These are phyloP conservation scores for Gloeophyllum trabeum DNA, from an alignment of 768 basidiomycete genomes.

Conservation along the genomic window DNA sequence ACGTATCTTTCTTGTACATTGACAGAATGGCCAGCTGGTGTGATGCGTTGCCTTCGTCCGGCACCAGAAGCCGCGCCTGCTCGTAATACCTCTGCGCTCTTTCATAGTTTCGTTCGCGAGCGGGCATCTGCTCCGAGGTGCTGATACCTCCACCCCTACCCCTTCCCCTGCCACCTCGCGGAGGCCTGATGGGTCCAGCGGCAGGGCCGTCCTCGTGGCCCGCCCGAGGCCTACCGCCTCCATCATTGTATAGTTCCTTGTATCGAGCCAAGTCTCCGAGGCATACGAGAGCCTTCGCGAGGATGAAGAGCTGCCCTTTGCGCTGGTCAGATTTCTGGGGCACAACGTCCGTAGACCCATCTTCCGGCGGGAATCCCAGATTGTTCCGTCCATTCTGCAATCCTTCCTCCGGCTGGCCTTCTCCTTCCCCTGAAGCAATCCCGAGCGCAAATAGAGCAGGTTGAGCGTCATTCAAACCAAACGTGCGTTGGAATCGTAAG, in stretches of 20 bases:
- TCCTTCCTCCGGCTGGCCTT: conserved; percentile 12
- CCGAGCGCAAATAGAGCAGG: conserved; percentile 46
- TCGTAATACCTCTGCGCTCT: conserved; percentile 77
- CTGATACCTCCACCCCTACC: conserved; percentile 34
- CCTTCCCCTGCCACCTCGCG: conserved; percentile 33
- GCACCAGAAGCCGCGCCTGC: conserved; percentile 71
- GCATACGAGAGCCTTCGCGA: conserved; percentile 84
- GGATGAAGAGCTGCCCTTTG: conserved; percentile 54
- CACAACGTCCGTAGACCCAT: conserved; percentile 21
- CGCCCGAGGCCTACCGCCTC: conserved; percentile 48
- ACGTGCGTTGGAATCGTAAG: conserved; percentile 61
- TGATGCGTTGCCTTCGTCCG: conserved; percentile 87
- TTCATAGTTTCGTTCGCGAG: conserved; percentile 54
- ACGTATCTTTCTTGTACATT: conserved; percentile 75
- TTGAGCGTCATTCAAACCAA: conserved; percentile 54
- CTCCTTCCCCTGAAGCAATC: conserved; percentile 32
- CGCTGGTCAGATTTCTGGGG: conserved; percentile 40
- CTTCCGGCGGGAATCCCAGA: conserved; percentile 54
- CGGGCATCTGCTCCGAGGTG: conserved; percentile 11
- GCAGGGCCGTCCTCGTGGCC: conserved; percentile 51
- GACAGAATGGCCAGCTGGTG: conserved; percentile 94
- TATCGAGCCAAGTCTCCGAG: conserved; percentile 94
- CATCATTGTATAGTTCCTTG: conserved; percentile 79
- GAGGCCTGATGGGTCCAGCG: conserved; percentile 17
- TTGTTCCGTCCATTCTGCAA: conserved; percentile 38